Conservation (phyloP, 768 basidiomycete genomes). For the Gymnopilus dilepis region DNA sequence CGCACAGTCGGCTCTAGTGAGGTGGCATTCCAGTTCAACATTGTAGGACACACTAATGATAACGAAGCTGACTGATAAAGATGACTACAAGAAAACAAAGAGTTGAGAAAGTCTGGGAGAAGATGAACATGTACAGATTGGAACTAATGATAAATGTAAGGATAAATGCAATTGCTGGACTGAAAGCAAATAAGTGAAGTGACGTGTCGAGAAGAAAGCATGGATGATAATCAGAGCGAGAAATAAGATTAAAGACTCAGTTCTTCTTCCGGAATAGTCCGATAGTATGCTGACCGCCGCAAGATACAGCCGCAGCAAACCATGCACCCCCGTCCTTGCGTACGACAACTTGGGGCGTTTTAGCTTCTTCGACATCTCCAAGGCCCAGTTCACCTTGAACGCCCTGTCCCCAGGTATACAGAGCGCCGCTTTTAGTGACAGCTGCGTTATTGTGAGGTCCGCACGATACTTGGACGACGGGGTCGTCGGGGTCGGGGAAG, state of each 20-base stretch:
- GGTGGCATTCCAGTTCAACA: too few species aligned
- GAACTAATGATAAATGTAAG: not conserved
- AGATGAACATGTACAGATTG: not conserved
- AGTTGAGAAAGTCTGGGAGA: slow-evolving; percentile 1
- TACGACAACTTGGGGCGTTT: slow-evolving; percentile 70
- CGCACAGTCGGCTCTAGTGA: too few species aligned
- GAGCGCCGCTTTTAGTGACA: slow-evolving; percentile 65
- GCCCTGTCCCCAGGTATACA: slow-evolving; percentile 84
- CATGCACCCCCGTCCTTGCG: slow-evolving; percentile 74
- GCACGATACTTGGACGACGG: slow-evolving; percentile 66
- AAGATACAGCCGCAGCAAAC: slow-evolving; percentile 68
- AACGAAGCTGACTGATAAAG: not conserved
- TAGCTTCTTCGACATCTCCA: slow-evolving; percentile 61
- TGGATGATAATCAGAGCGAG: not conserved
- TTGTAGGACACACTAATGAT: not conserved
- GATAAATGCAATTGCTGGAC: not conserved
- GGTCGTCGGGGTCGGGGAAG: slow-evolving; percentile 70
- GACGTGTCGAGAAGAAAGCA: not conserved
- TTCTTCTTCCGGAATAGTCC: slow-evolving; percentile 72
- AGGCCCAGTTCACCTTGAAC: slow-evolving; percentile 77
- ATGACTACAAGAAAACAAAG: not conserved
- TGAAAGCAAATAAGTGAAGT: slow-evolving; percentile 6
- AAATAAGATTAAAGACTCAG: slow-evolving; percentile 29
- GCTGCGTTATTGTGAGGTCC: slow-evolving; percentile 78
- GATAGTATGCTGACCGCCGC: slow-evolving; percentile 81